Percentiles rank a stretch among this genome's conserved stretches.
These are phyloP conservation scores for Diaporthe destruens DNA, from an alignment of 2,329 filamentous ascomycete species.

Conservation along the genomic window DNA sequence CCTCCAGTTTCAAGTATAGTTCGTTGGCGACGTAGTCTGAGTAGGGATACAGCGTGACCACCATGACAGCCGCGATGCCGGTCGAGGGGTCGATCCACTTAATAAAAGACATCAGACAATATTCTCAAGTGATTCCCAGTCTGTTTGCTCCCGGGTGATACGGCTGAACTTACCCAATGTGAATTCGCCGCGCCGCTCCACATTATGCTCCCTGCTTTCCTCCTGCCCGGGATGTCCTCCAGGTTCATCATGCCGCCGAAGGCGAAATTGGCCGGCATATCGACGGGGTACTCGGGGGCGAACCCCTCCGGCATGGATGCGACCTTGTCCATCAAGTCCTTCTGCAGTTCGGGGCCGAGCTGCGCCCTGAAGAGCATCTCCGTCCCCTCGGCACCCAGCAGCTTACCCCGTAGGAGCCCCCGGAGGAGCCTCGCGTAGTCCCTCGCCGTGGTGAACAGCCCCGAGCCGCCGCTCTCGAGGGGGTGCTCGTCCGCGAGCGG, in stretches of 20 bases:
- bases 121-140: no score
- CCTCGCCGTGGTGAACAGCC: conserved; percentile 42
- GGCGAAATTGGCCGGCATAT: conserved; percentile 18
- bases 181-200: conserved; percentile 37
- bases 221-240: conserved; percentile 36
- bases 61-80: conserved; percentile 28
- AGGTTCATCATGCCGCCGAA: conserved; percentile 38
- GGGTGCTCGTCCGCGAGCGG: conserved; percentile 31
- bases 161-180: conserved; percentile 24
- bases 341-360: conserved; percentile 41
- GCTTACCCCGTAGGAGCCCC: conserved; percentile 27
- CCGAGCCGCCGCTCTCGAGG: conserved; percentile 48
- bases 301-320: background rate
- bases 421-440: conserved; percentile 45
- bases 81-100: conserved; percentile 35
- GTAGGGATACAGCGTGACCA: conserved; percentile 20
- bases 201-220: conserved; percentile 36
- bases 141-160: background rate
- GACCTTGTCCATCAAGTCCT: conserved; percentile 38
- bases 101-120: background rate
- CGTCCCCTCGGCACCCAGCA: conserved; percentile 41
- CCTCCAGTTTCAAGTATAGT: conserved; percentile 31
- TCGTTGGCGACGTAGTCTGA: conserved; percentile 18
- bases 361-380: conserved; percentile 45
- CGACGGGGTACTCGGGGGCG: conserved; percentile 23